phyloP scores from a whole-genome alignment of 495 filamentous ascomycete species.

The Annulohypoxylon maeteangense region DNA sequence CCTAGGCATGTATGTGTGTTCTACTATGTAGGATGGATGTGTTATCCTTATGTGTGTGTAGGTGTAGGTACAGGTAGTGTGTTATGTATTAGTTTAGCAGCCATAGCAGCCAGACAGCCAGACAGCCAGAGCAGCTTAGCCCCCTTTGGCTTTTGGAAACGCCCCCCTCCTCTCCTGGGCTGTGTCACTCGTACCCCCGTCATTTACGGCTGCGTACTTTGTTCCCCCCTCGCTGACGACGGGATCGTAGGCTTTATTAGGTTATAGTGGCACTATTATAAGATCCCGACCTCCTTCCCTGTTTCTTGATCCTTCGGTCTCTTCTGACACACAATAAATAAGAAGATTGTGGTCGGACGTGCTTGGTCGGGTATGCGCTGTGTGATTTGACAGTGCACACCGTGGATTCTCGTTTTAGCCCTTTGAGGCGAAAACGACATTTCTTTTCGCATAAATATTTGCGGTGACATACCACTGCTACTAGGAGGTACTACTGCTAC shows the following conservation, averaged over 20 bases:
- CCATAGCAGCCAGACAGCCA: not conserved
- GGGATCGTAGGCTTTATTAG: slow-evolving; percentile 36
- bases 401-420: slow-evolving; percentile 39
- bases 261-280: slow-evolving; percentile 39
- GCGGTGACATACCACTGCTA: not conserved
- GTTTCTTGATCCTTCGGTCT: slow-evolving; percentile 27
- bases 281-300: slow-evolving; percentile 39
- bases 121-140: slow-evolving; percentile 17
- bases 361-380: slow-evolving; percentile 13
- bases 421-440: slow-evolving; percentile 36
- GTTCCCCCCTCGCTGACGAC: slow-evolving; percentile 39
- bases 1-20: slow-evolving; percentile 20
- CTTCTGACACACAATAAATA: slow-evolving; percentile 26
- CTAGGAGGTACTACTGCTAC: not conserved
- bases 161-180: slow-evolving; percentile 22
- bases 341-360: slow-evolving; percentile 28
- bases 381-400: slow-evolving; percentile 26
- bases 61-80: slow-evolving; percentile 5
- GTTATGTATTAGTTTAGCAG: not conserved
- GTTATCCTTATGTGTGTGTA: slow-evolving; percentile 3
- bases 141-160: slow-evolving; percentile 7
- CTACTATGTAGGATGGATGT: not conserved
- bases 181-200: slow-evolving; percentile 35
- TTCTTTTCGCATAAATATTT: not conserved
- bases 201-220: not conserved